Evolutionary conservation across 2,329 filamentous ascomycete genomes (phyloP).

Genomic region (Diaporthe helianthi): DNA sequence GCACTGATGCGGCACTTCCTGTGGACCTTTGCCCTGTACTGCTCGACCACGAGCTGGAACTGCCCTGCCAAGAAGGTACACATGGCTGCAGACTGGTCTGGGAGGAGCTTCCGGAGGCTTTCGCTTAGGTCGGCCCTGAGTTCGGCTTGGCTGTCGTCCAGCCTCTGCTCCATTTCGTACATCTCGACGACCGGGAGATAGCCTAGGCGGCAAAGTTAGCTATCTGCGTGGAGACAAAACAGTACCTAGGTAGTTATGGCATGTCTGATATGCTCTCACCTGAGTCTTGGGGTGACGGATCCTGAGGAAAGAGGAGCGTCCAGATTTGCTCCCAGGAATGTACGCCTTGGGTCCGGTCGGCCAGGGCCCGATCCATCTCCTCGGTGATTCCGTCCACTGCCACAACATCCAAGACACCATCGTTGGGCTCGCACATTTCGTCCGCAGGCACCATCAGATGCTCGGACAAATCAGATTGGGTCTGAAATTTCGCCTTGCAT

Average conservation of each 20-base stretch:
- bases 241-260: background rate
- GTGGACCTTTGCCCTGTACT: conserved; percentile 33
- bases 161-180: conserved; percentile 32
- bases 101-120: conserved; percentile 26
- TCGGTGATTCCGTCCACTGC: conserved; percentile 30
- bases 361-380: conserved; percentile 24
- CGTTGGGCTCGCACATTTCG: conserved; percentile 29
- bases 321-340: conserved; percentile 30
- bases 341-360: conserved; percentile 16
- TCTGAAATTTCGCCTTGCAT: conserved; percentile 27
- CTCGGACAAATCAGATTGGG: conserved; percentile 11
- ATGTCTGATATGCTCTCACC: conserved; percentile 7
- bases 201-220: conserved; percentile 18
- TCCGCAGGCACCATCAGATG: conserved; percentile 32
- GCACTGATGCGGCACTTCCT: conserved; percentile 28
- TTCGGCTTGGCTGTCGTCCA: conserved; percentile 32
- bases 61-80: conserved; percentile 32
- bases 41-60: conserved; percentile 34
- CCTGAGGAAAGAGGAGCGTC: conserved; percentile 31
- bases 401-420: background rate
- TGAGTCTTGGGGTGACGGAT: conserved; percentile 24
- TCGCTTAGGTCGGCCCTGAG: conserved; percentile 32
- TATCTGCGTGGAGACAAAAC: background rate
- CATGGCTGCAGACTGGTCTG: conserved; percentile 28
- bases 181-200: conserved; percentile 31